phyloP scores from a whole-genome alignment of 345 rosid genomes.

The Clarkia xantiana region DNA sequence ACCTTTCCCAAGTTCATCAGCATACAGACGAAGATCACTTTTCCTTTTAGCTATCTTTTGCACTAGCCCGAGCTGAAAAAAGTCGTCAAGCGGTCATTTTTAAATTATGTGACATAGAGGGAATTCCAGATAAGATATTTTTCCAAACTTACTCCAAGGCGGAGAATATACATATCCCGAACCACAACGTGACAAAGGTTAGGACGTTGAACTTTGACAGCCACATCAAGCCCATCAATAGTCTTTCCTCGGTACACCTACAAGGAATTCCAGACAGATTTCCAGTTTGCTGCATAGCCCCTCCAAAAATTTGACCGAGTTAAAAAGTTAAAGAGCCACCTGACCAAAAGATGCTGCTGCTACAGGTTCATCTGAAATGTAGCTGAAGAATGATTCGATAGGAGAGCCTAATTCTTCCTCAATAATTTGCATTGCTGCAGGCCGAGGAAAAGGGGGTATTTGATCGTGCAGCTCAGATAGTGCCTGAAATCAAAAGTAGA shows the following conservation, averaged over 20 bases:
- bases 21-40: conserved; percentile 73
- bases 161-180: conserved; percentile 77
- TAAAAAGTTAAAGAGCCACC: conserved; percentile 23
- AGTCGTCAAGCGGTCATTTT: conserved; percentile 7
- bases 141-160: conserved; percentile 87
- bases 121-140: no score
- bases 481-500: conserved; percentile 42
- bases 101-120: neutral
- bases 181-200: conserved; percentile 67
- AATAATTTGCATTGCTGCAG: conserved; percentile 56
- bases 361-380: conserved; percentile 69
- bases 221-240: conserved; percentile 62
- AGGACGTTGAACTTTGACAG: conserved; percentile 95
- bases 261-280: conserved; percentile 7
- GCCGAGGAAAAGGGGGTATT: conserved; percentile 77
- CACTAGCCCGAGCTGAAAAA: conserved; percentile 61
- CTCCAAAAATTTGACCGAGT: neutral
- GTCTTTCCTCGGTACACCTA: conserved; percentile 79
- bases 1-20: conserved; percentile 95
- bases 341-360: conserved; percentile 98
- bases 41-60: conserved; percentile 82
- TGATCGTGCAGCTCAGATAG: conserved; percentile 79
- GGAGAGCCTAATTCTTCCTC: conserved; percentile 88
- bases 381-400: conserved; percentile 44
- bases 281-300: no score